phyloP scores from a whole-genome alignment of 768 basidiomycete genomes.

The Leccinellum albellum region DNA sequence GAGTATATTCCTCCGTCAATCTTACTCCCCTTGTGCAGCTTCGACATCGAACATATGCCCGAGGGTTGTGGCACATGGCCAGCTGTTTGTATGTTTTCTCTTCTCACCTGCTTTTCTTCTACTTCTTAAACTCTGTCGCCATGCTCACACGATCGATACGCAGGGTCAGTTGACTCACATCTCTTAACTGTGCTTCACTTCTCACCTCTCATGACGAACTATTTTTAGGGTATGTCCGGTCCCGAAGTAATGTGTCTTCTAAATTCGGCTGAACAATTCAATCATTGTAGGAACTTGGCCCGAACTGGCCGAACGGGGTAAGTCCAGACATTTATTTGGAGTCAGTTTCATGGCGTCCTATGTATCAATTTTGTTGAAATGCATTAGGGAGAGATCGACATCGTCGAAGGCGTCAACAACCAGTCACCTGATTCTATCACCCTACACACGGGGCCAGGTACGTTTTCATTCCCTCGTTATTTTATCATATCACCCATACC shows the following conservation, averaged over 20 bases:
- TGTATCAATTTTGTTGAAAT: background rate
- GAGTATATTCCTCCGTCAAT: background rate
- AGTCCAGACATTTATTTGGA: background rate
- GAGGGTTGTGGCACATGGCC: constrained; percentile 40
- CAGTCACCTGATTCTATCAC: constrained; percentile 24
- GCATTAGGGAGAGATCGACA: constrained; percentile 32
- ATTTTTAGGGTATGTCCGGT: constrained; percentile 18
- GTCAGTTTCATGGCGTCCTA: background rate
- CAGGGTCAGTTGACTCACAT: constrained; percentile 17
- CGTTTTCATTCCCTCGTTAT: background rate
- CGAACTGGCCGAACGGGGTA: constrained; percentile 26
- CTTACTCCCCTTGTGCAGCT: constrained; percentile 14
- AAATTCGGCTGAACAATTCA: background rate
- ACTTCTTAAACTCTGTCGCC: no score
- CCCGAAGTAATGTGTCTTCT: background rate
- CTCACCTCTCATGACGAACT: background rate
- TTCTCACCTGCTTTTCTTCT: background rate
- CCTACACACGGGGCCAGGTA: constrained; percentile 28
- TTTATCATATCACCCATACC: background rate
- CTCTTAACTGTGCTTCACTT: background rate
- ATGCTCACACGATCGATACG: background rate
- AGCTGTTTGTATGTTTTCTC: constrained; percentile 28
- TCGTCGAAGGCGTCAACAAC: constrained; percentile 35
- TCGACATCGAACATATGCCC: constrained; percentile 39
- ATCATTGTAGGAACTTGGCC: constrained; percentile 23